Conservation (phyloP, 352 stramenopile species). For the Globisporangium paroecandrum region DNA sequence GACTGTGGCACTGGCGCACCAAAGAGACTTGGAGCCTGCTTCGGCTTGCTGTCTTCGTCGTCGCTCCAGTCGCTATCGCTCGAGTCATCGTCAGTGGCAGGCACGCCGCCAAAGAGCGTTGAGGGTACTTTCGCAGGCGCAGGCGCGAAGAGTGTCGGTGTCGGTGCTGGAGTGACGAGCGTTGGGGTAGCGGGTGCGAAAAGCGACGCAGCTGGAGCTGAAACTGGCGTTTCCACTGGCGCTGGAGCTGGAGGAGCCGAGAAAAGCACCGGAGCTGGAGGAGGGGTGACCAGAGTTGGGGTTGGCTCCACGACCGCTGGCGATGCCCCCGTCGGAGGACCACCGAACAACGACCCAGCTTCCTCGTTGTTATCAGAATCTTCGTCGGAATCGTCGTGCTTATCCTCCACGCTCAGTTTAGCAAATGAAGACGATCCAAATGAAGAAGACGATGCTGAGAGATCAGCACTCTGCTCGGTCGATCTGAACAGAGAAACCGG, state of each 20-base stretch:
- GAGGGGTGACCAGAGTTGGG: slow-evolving; percentile 2
- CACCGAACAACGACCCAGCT: slow-evolving; percentile 22
- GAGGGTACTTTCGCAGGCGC: slow-evolving; percentile 14
- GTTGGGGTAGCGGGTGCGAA: not conserved
- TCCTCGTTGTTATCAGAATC: slow-evolving; percentile 1
- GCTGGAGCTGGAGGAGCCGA: slow-evolving; percentile 11
- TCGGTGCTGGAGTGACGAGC: not conserved
- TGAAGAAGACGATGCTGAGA: not conserved
- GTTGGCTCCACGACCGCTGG: not conserved
- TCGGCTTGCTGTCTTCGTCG: slow-evolving; percentile 35
- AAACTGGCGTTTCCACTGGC: slow-evolving; percentile 10
- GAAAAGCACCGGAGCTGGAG: slow-evolving; percentile 5
- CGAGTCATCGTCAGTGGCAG: slow-evolving; percentile 39
- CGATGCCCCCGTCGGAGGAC: not conserved
- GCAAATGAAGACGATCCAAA: slow-evolving; percentile 7
- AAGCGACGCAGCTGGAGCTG: not conserved
- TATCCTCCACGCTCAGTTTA: not conserved
- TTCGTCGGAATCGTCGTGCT: slow-evolving; percentile 1
- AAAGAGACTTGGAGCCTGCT: slow-evolving; percentile 31
- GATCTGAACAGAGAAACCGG: slow-evolving; percentile 2
- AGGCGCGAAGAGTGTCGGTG: slow-evolving; percentile 6
- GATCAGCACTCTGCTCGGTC: not conserved
- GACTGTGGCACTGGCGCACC: slow-evolving; percentile 18
- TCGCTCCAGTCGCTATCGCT: slow-evolving; percentile 74
- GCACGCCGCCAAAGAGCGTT: slow-evolving; percentile 34